These are phyloP conservation scores for Dactylorhiza incarnata DNA, from an alignment of 106 monocot genomes.

Conservation along the genomic window DNA sequence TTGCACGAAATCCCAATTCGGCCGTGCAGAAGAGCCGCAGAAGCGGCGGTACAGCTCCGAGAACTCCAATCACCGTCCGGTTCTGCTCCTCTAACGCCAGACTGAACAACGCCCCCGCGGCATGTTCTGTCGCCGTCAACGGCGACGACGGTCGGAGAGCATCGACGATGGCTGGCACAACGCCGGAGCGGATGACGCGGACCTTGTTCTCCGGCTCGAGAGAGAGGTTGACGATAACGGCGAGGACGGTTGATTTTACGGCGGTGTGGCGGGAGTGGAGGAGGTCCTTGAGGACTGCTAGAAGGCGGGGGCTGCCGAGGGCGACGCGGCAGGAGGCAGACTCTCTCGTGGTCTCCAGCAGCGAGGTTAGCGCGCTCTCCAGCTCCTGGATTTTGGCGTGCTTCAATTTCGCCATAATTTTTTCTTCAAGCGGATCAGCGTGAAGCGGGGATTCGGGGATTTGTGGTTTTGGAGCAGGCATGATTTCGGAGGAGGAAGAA, in stretches of 20 bases:
- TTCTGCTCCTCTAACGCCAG: slow-evolving; percentile 62
- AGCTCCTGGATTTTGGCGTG: slow-evolving; percentile 28
- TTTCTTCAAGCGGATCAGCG: slow-evolving; percentile 32
- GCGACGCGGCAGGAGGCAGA: slow-evolving; percentile 19
- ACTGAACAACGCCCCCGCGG: slow-evolving; percentile 69
- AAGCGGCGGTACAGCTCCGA: slow-evolving; percentile 74
- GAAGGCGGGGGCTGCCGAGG: slow-evolving; percentile 52
- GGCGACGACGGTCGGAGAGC: slow-evolving; percentile 22
- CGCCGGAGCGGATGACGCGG: slow-evolving; percentile 55
- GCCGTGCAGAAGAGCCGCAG: slow-evolving; percentile 33
- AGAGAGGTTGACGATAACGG: slow-evolving; percentile 69
- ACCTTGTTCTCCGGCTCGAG: slow-evolving; percentile 54
- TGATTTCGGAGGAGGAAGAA: slow-evolving; percentile 14
- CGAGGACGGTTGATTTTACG: slow-evolving; percentile 41
- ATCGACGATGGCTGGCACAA: slow-evolving; percentile 42
- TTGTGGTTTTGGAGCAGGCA: not conserved
- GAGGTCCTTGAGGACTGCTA: slow-evolving; percentile 31
- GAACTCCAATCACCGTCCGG: slow-evolving; percentile 51
- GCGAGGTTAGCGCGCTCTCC: slow-evolving; percentile 33
- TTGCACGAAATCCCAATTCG: slow-evolving; percentile 14
- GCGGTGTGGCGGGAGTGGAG: slow-evolving; percentile 26
- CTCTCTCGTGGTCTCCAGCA: slow-evolving; percentile 48
- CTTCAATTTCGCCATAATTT: slow-evolving; percentile 25
- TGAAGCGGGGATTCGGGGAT: not conserved
- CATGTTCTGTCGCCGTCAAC: slow-evolving; percentile 47